Base-by-base conservation (phyloP, 208 protist species). In the Endotrypanum monterogeii region DNA sequence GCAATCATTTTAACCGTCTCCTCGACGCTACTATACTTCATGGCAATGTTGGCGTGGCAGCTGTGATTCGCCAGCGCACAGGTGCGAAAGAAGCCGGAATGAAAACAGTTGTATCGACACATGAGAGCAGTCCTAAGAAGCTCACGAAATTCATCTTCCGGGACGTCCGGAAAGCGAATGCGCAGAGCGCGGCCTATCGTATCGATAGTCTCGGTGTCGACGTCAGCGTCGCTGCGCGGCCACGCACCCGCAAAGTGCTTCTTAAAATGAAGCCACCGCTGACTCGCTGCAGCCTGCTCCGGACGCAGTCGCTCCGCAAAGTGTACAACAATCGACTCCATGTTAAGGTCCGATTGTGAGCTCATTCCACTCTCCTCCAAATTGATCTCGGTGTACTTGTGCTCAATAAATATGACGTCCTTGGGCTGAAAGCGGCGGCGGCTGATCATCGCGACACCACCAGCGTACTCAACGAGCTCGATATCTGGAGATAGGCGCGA, bases 101-200 rank as follows among this genome's bases (percentile, higher is more conserved):
- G 82, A 65, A 96, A 96, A 73, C 92, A 94, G 82, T 96, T 96
- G 77, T 89, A 96, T 32, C 89, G 89, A 72, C 92, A 96, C 83
- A 93, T 93, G 23, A 94, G 79, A 32, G 90, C 65, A 16, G 85
- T 70, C 62, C 83, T 61, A n/a, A 94, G 83, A 18, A 96, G 75
- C 58, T 92, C 88, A 41, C 90, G 70, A 74, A 94, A 93, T 32
- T 54, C 74, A 1, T 67, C 63, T 39, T 86, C 76, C 30, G 61
- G 16, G 51, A 93, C 73, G 32, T 83, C 80, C 3, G 86, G 85
- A 51, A 92, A 87, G 55, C 75, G 50, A 3, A 48, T 16, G 6
- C 83, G 84, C 14, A 94, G 71, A 37, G 67, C 65, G 28, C 48
- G 44, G 25, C 76, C 71, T 32, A 96, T 73, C 23, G 78, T 84